Conservation (phyloP, 805 yeast species). For the Monosporozyma solicola region DNA sequence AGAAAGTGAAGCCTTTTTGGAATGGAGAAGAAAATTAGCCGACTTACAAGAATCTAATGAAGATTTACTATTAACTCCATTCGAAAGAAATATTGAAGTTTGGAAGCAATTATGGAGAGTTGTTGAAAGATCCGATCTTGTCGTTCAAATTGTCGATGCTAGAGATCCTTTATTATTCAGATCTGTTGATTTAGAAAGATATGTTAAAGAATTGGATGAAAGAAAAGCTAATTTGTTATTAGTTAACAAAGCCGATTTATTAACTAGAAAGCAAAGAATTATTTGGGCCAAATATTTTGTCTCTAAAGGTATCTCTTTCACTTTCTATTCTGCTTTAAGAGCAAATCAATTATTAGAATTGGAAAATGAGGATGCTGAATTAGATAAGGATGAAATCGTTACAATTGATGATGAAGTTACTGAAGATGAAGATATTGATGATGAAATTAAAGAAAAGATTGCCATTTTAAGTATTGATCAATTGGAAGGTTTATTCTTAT, state of each 20-base stretch:
- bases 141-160: conserved; percentile 97
- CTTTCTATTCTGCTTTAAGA: conserved; percentile 85
- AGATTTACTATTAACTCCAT: conserved; percentile 85
- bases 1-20: conserved; percentile 83
- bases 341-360: conserved; percentile 70
- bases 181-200: conserved; percentile 76
- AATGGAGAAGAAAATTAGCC: conserved; percentile 92
- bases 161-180: conserved; percentile 87
- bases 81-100: conserved; percentile 93
- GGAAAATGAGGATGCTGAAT: conserved; percentile 33
- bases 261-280: conserved; percentile 66
- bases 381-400: conserved; percentile 25
- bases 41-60: conserved; percentile 65
- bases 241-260: conserved; percentile 88
- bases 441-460: conserved; percentile 39
- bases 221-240: conserved; percentile 70
- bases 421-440: conserved; percentile 27
- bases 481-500: conserved; percentile 68
- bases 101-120: conserved; percentile 99
- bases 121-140: conserved; percentile 84
- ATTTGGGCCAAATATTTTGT: conserved; percentile 83
- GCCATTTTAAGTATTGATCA: conserved; percentile 75
- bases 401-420: conserved; percentile 9
- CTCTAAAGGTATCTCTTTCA: conserved; percentile 60
- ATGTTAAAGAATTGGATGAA: conserved; percentile 70